These are phyloP conservation scores for Eutypella sp. DNA, from an alignment of 2,329 filamentous ascomycete genomes.

Conservation along the genomic window DNA sequence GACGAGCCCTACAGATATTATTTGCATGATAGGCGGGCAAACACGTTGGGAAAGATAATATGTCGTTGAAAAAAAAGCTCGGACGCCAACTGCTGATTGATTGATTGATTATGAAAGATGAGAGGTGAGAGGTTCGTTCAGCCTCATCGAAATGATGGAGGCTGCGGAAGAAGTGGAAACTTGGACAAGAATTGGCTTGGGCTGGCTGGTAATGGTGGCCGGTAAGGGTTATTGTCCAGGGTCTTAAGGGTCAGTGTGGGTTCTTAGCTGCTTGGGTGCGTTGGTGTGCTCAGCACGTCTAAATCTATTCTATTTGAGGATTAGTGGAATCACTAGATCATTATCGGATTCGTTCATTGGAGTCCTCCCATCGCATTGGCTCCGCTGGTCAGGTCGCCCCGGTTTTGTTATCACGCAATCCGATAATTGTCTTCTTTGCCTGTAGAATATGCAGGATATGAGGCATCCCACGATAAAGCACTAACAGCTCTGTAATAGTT, in stretches of 20 bases:
- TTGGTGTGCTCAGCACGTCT: no score
- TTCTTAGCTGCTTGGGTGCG: no score
- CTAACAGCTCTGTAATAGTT: conserved; percentile 10
- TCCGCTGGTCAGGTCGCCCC: neutral
- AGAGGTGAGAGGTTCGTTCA: conserved; percentile 14
- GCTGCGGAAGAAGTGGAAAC: conserved; percentile 10
- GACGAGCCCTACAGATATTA: neutral
- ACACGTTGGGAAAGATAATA: no score
- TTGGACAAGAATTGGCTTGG: no score
- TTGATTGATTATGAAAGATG: no score
- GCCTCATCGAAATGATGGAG: conserved; percentile 22
- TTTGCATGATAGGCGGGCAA: conserved; percentile 6
- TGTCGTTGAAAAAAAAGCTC: conserved; percentile 22
- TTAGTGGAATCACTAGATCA: no score
- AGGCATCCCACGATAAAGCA: conserved; percentile 5
- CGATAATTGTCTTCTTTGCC: neutral
- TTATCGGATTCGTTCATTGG: neutral
- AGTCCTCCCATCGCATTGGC: neutral
- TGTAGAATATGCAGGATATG: neutral
- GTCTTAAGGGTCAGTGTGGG: no score
- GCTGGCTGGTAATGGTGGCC: no score
- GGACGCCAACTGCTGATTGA: no score
- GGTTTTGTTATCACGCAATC: conserved; percentile 9
- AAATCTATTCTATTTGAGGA: no score
- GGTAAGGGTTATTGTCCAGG: no score